A percentile compares a stretch with the other conserved stretches of the same genome.
These are phyloP conservation scores for Candida silvicultrix DNA, from an alignment of 805 yeast genomes.

Conservation along the genomic window DNA sequence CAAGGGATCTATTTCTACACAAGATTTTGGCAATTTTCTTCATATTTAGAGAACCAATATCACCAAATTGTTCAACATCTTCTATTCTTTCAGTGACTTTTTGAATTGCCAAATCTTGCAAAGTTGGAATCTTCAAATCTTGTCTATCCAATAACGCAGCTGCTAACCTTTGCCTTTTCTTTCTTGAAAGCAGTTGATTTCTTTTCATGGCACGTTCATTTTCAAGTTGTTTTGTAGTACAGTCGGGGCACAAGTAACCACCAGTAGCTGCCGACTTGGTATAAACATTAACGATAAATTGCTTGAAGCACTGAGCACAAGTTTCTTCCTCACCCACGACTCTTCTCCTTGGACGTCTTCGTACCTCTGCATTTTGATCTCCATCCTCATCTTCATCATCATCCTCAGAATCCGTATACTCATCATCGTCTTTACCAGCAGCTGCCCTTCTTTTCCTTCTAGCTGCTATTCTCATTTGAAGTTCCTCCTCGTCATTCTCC, in stretches of 20 bases:
- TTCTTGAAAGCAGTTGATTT: conserved; percentile 59
- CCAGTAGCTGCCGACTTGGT: conserved; percentile 45
- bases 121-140: conserved; percentile 53
- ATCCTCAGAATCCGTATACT: conserved; percentile 30
- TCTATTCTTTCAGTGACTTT: conserved; percentile 60
- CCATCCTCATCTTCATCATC: conserved; percentile 24
- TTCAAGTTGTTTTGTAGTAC: conserved; percentile 39
- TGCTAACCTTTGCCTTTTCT: conserved; percentile 73
- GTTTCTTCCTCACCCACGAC: conserved; percentile 47
- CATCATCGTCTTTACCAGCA: conserved; percentile 25
- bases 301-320: conserved; percentile 57
- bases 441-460: conserved; percentile 36
- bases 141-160: conserved; percentile 75
- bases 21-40: conserved; percentile 69
- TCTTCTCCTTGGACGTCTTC: conserved; percentile 5
- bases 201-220: conserved; percentile 38
- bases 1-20: conserved; percentile 75
- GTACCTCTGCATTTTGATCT: conserved; percentile 8
- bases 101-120: conserved; percentile 78
- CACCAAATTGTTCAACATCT: conserved; percentile 80
- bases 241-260: conserved; percentile 64
- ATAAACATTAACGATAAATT: conserved; percentile 60
- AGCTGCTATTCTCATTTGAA: conserved; percentile 32
- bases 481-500: conserved; percentile 23
- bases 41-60: conserved; percentile 70